phyloP scores from a whole-genome alignment of 2,329 filamentous ascomycete genomes.

The Pezicula neosporulosa region DNA sequence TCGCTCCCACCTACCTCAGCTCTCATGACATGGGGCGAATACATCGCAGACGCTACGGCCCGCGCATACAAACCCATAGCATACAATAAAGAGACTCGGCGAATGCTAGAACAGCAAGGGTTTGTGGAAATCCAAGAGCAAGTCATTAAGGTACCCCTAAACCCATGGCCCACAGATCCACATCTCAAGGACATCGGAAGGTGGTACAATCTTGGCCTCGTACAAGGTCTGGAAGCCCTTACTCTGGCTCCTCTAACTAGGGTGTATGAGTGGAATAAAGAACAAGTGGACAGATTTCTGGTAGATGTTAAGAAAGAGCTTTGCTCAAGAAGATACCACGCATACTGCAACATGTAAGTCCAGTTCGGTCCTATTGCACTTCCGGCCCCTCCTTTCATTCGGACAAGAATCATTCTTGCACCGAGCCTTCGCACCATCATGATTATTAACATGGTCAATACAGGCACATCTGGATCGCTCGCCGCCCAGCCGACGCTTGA shows the following conservation, averaged over 20 bases:
- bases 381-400: background rate
- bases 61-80: conserved; percentile 61
- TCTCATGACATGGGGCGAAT: conserved; percentile 66
- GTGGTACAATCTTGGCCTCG: conserved; percentile 81
- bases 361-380: background rate
- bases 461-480: conserved; percentile 30
- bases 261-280: conserved; percentile 54
- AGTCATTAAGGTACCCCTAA: conserved; percentile 67
- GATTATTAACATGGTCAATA: conserved; percentile 7
- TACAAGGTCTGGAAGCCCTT: conserved; percentile 69
- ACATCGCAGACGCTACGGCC: conserved; percentile 65
- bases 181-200: conserved; percentile 66
- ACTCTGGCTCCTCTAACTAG: conserved; percentile 71
- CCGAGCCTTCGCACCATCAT: background rate
- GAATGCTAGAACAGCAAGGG: conserved; percentile 64
- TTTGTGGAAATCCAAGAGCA: conserved; percentile 77
- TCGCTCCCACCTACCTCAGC: conserved; percentile 54
- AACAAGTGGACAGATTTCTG: conserved; percentile 62
- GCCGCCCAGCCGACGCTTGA: conserved; percentile 16
- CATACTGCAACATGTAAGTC: conserved; percentile 75
- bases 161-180: conserved; percentile 65
- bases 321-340: conserved; percentile 62
- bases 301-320: conserved; percentile 65
- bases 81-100: conserved; percentile 57
- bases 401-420: background rate